Percentiles rank a stretch among this genome's conserved stretches.
Evolutionary conservation across 495 filamentous ascomycete genomes (phyloP).

Genomic region (Penicillium pulvis): DNA sequence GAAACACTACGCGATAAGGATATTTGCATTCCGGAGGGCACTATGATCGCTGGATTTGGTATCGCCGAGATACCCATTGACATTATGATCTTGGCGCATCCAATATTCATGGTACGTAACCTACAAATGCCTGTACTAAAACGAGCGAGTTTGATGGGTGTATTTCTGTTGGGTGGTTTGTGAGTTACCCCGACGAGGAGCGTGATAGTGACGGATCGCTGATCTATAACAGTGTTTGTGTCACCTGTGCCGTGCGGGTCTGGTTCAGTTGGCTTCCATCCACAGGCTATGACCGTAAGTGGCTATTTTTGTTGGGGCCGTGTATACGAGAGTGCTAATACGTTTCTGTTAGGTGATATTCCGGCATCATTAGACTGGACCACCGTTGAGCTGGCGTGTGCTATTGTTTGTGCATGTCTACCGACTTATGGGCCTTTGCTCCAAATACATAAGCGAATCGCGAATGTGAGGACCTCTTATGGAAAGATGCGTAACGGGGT

Average conservation of each 20-base stretch:
- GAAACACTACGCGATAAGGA: background rate
- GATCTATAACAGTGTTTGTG: conserved; percentile 1
- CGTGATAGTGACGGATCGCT: too few relatives aligned
- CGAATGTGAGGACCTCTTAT: background rate
- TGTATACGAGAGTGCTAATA: background rate
- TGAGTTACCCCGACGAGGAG: background rate
- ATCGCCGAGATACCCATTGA: conserved; percentile 1
- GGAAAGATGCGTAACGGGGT: background rate
- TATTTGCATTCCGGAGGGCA: background rate
- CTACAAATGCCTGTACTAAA: background rate
- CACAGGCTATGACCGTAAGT: background rate
- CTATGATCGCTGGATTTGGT: background rate
- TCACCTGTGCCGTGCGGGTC: background rate
- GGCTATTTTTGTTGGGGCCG: background rate
- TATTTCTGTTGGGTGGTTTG: conserved; percentile 1
- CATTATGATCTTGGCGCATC: background rate
- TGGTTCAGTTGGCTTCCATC: conserved; percentile 1
- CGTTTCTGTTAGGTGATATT: background rate
- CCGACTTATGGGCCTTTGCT: background rate
- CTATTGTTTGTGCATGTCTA: conserved; percentile 6
- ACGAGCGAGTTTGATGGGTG: conserved; percentile 1
- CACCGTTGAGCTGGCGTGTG: conserved; percentile 1
- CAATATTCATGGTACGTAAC: background rate
- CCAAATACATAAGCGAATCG: background rate
- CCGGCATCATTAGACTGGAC: background rate